Conservation (phyloP, 2,329 filamentous ascomycete species). For the Pseudogymnoascus sp. region DNA sequence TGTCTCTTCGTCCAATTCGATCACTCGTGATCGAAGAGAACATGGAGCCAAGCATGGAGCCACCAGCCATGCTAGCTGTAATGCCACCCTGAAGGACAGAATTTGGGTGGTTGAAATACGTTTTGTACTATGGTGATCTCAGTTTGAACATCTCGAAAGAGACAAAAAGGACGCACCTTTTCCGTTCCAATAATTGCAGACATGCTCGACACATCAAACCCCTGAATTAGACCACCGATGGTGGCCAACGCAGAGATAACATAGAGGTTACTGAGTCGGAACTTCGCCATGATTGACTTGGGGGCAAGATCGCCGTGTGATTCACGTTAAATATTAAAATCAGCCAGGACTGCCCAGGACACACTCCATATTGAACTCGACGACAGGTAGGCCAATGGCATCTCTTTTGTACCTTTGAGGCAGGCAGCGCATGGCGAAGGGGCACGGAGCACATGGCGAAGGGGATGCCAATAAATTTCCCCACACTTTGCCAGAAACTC, state of each 20-base stretch:
- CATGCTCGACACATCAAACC: conserved; percentile 51
- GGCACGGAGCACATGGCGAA: neutral
- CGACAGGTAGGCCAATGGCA: neutral
- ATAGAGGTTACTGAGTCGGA: conserved; percentile 9
- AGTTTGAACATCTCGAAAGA: neutral
- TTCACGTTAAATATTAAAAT: neutral
- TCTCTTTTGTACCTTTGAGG: neutral
- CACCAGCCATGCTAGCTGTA: conserved; percentile 41
- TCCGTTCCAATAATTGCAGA: conserved; percentile 43
- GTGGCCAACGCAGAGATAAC: conserved; percentile 8
- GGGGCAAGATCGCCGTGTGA: neutral
- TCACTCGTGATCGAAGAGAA: conserved; percentile 41
- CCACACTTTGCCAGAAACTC: neutral
- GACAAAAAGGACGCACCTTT: neutral
- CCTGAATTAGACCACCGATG: conserved; percentile 20
- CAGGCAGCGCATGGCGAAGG: neutral
- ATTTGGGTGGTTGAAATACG: neutral
- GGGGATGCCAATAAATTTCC: neutral
- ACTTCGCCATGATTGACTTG: conserved; percentile 10
- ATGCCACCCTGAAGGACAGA: conserved; percentile 36
- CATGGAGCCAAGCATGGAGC: conserved; percentile 40
- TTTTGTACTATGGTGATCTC: neutral
- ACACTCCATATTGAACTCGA: neutral
- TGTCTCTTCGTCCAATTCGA: conserved; percentile 38
- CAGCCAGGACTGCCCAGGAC: neutral